A percentile compares a stretch with the other conserved stretches of the same genome.
Conservation (phyloP, 495 filamentous ascomycete species). For the Amniculicola lignicola region DNA sequence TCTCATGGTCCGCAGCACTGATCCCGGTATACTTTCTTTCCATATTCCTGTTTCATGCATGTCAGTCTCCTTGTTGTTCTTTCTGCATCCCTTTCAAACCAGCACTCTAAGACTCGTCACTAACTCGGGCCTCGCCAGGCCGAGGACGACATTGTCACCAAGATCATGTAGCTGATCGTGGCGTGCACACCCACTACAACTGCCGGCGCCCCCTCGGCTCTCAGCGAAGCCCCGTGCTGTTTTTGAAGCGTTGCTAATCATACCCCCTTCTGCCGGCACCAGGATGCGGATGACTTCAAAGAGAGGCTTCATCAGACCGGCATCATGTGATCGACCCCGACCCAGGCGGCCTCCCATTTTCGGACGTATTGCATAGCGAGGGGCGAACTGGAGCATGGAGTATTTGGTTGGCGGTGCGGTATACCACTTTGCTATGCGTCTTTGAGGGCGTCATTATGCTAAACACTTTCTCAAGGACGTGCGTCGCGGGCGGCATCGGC, state of each 20-base stretch:
- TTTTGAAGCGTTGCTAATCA: slow-evolving; percentile 23
- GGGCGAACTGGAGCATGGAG: slow-evolving; percentile 21
- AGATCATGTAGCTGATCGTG: slow-evolving; percentile 68
- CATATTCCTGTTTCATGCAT: background rate
- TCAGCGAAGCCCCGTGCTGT: slow-evolving; percentile 3
- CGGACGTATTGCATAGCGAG: slow-evolving; percentile 17
- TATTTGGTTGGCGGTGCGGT: slow-evolving; percentile 19
- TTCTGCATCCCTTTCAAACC: slow-evolving; percentile 12
- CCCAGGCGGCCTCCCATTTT: slow-evolving; percentile 18
- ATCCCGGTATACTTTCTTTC: too few species aligned
- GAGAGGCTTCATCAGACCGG: slow-evolving; percentile 31
- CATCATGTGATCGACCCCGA: slow-evolving; percentile 22
- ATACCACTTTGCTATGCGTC: slow-evolving; percentile 25
- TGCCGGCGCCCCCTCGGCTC: too few species aligned
- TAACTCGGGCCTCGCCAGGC: slow-evolving; percentile 59
- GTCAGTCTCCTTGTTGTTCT: background rate
- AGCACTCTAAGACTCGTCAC: slow-evolving; percentile 56
- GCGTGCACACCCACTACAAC: slow-evolving; percentile 2
- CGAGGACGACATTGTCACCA: slow-evolving; percentile 88
- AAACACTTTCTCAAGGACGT: slow-evolving; percentile 17
- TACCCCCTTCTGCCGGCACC: slow-evolving; percentile 10
- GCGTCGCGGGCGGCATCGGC: background rate
- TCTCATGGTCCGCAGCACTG: background rate
- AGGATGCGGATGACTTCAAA: slow-evolving; percentile 34
- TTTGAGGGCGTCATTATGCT: slow-evolving; percentile 16